phyloP scores from a whole-genome alignment of 345 rosid species.

The Garcia nutans region DNA sequence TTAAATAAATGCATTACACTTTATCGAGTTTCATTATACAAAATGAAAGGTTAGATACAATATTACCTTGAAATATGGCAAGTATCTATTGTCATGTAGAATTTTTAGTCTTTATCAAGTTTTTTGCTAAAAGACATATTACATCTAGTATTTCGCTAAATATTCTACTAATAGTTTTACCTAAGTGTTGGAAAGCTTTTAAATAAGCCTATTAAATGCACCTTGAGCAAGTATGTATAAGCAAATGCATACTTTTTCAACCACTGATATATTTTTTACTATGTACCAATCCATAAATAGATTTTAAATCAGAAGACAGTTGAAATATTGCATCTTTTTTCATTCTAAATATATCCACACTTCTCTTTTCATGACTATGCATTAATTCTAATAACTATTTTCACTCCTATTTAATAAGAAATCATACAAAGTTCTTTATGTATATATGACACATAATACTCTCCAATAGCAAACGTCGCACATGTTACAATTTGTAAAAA shows the following conservation, averaged over 20 bases:
- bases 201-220: not conserved
- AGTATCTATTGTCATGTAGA: too few relatives aligned
- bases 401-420: not conserved
- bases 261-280: not conserved
- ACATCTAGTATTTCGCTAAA: too few relatives aligned
- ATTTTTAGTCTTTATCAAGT: too few relatives aligned
- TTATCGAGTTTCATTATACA: too few relatives aligned
- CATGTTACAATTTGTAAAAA: not conserved
- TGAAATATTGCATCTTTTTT: not conserved
- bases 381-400: not conserved
- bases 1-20: too few relatives aligned
- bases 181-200: not conserved
- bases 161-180: not conserved
- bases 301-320: not conserved
- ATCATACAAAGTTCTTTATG: not conserved
- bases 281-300: not conserved
- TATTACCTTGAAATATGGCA: too few relatives aligned
- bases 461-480: not conserved
- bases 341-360: not conserved
- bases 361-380: not conserved
- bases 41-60: too few relatives aligned
- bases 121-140: too few relatives aligned
- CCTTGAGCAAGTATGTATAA: not conserved
- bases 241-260: not conserved
- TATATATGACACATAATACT: not conserved